Evolutionary conservation across 257 asterid species (phyloP), one percentile per base, ranked within the genome.

Genomic region (Dorcoceras hygrometricum): DNA sequence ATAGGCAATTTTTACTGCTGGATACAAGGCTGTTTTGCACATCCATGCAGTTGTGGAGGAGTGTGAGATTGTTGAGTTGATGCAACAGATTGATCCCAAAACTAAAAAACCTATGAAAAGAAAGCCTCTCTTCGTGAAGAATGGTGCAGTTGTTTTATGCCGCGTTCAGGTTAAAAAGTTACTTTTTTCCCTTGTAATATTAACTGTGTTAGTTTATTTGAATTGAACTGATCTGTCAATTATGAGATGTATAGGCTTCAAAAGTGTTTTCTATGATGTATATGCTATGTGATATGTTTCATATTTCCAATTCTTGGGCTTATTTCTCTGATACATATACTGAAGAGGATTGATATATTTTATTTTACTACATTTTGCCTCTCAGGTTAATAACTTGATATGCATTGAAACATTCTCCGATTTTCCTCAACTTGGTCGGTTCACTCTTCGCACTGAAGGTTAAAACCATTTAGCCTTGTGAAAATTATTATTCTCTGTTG

Each of bases 401-500:
- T 90, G 96, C 71, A 62, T 94, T 2, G 98, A 94, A 77, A 87
- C 85, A 67, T 94, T 87, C 65, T 59, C 83, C 3, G 95, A 90
- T 73, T 85, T 87, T 75, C 68, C 96, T 20, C 98, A 88, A 56
- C 85, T 94, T 64, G 99, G 99, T 46, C 80, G 96, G 74, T 94
- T 94, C 78, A 90, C 97, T 63, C 97, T 94, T 66, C 95, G 99
- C 48, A 83, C 89, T 7, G 97, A 90, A 89, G 99, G 99, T 86
- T 64, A 62, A 67, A 27, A 53, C 32, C 39, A 57, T 66, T 51
- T 65, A 14, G 26, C 69, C 55, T 57, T 63, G 39, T 50, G 53
- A 14, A n/a, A 10, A n/a, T 29, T 59, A 5, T 60, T 1, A 34
- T 58, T 14, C 16, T 57, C 18, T 8, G 12, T 72, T 36, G 61